These are phyloP conservation scores for Botryosphaeria dothidea DNA, from an alignment of 2,329 filamentous ascomycete genomes.

Conservation along the genomic window DNA sequence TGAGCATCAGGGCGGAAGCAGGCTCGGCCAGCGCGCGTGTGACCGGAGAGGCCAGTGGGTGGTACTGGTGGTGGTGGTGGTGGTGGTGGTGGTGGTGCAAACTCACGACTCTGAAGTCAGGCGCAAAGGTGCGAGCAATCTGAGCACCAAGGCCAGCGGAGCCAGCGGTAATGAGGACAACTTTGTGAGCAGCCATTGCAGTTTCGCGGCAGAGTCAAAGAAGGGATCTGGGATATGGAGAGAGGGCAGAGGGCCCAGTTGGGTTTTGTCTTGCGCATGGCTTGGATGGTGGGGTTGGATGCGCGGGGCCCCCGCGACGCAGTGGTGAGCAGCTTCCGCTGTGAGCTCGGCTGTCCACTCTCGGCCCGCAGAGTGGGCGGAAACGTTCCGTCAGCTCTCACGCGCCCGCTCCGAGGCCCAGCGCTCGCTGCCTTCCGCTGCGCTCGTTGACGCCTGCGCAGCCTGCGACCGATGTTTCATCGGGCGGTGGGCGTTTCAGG, in stretches of 20 bases:
- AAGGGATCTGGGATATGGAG: neutral
- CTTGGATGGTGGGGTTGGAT: neutral
- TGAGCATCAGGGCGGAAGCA: neutral
- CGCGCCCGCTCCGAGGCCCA: neutral
- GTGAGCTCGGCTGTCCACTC: slow-evolving; percentile 12
- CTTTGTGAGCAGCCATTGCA: slow-evolving; percentile 43
- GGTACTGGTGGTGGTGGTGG: neutral
- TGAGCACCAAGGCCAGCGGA: slow-evolving; percentile 52
- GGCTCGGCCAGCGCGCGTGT: neutral
- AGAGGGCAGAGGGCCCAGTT: neutral
- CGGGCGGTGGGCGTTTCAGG: slow-evolving; percentile 3
- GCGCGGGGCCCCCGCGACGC: slow-evolving; percentile 8
- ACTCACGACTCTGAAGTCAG: slow-evolving; percentile 48
- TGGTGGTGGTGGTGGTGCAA: neutral
- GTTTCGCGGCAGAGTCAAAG: neutral
- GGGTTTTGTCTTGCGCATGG: neutral
- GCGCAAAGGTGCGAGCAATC: slow-evolving; percentile 47
- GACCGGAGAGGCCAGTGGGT: neutral
- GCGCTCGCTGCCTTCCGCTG: neutral
- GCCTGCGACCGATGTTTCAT: neutral
- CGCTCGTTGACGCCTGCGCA: neutral
- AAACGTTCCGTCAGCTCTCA: slow-evolving; percentile 8
- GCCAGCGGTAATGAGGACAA: slow-evolving; percentile 50
- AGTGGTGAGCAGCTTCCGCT: neutral
- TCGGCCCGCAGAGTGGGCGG: slow-evolving; percentile 11